These are phyloP conservation scores for Hygrophorus pudorinus DNA, from an alignment of 768 basidiomycete species.

Conservation along the genomic window DNA sequence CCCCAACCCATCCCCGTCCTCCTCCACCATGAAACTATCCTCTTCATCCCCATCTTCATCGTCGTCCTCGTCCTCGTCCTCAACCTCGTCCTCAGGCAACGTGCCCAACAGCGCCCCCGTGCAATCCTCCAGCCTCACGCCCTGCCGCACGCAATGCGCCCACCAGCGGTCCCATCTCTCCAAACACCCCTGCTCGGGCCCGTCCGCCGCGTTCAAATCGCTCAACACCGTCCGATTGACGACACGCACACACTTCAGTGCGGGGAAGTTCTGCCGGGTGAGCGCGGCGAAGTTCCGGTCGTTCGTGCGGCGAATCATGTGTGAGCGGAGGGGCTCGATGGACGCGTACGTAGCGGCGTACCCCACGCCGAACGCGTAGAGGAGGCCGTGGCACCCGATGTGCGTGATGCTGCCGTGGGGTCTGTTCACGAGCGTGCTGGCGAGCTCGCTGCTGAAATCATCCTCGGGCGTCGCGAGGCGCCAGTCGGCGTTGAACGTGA, in stretches of 20 bases:
- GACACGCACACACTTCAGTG: constrained; percentile 46
- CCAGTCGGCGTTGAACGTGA: constrained; percentile 76
- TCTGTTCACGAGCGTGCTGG: constrained; percentile 31
- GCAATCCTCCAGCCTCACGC: constrained; percentile 64
- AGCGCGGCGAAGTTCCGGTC: constrained; percentile 56
- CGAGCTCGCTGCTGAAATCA: constrained; percentile 13
- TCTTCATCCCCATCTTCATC: constrained; percentile 19
- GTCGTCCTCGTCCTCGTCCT: constrained; percentile 15
- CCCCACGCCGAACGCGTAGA: constrained; percentile 61
- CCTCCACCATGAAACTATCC: constrained; percentile 18
- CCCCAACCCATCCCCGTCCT: constrained; percentile 21
- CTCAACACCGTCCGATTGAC: constrained; percentile 44
- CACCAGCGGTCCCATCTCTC: constrained; percentile 68
- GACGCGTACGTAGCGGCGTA: constrained; percentile 32
- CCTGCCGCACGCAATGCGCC: constrained; percentile 35
- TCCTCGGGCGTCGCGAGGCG: constrained; percentile 17
- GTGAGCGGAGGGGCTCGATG: constrained; percentile 32
- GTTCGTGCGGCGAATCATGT: constrained; percentile 44
- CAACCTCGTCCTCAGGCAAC: constrained; percentile 28
- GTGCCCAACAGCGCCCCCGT: constrained; percentile 56
- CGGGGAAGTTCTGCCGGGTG: constrained; percentile 47
- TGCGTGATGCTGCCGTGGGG: constrained; percentile 50
- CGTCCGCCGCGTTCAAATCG: constrained; percentile 48
- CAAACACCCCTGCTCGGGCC: constrained; percentile 33
- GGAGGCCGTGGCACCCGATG: constrained; percentile 61